phyloP scores from a whole-genome alignment of 2,329 filamentous ascomycete species.

The Sporothrix luriei region DNA sequence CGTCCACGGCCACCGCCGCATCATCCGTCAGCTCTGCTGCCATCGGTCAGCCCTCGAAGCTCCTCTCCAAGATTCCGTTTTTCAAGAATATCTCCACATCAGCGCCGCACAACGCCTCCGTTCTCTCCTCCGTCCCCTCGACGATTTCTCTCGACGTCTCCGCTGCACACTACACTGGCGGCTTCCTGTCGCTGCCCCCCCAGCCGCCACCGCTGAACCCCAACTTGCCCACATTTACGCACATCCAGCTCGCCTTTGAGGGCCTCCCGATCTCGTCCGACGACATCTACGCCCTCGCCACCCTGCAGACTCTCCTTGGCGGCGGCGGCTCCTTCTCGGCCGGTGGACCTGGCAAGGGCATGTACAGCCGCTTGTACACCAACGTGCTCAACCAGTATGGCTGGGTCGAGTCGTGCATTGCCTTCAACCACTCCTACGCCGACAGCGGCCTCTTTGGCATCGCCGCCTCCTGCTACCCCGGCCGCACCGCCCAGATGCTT shows the following conservation, averaged over 20 bases:
- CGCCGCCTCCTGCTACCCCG: constrained; percentile 79
- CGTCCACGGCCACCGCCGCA: constrained; percentile 38
- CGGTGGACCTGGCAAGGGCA: constrained; percentile 95
- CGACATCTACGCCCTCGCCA: constrained; percentile 95
- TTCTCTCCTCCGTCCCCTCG: constrained; percentile 51
- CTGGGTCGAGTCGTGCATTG: constrained; percentile 94
- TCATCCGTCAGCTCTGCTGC: constrained; percentile 29
- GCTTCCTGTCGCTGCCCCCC: constrained; percentile 81
- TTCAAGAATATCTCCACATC: constrained; percentile 86
- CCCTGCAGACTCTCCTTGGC: constrained; percentile 90
- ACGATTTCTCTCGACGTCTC: constrained; percentile 59
- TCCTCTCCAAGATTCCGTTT: constrained; percentile 77
- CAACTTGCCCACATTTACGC: constrained; percentile 76
- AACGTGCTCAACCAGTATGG: constrained; percentile 97
- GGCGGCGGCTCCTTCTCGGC: constrained; percentile 96
- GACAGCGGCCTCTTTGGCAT: constrained; percentile 96
- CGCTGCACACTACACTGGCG: constrained; percentile 81
- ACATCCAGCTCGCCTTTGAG: constrained; percentile 96
- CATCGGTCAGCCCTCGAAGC: constrained; percentile 57
- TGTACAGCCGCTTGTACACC: constrained; percentile 97
- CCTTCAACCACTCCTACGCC: constrained; percentile 97
- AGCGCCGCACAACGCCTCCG: constrained; percentile 62
- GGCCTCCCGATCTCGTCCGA: constrained; percentile 85
- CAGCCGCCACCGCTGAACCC: constrained; percentile 78
- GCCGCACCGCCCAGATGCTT: constrained; percentile 78